A percentile compares a stretch with the other conserved stretches of the same genome.
These are phyloP conservation scores for Cladobotryum protrusum DNA, from an alignment of 2,329 filamentous ascomycete genomes.

Conservation along the genomic window DNA sequence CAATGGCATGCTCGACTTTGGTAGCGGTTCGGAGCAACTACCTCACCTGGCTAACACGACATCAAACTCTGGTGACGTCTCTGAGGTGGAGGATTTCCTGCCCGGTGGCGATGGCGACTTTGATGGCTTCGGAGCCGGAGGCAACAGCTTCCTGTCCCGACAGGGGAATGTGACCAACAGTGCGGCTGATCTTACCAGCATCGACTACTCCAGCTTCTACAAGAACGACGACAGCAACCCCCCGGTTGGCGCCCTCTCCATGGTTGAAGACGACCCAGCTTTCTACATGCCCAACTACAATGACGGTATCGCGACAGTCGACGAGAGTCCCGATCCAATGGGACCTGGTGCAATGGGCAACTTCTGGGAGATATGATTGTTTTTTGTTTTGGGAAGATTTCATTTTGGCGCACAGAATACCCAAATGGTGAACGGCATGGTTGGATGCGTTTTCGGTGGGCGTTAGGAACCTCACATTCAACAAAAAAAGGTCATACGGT, in stretches of 20 bases:
- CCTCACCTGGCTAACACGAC: slow-evolving; percentile 50
- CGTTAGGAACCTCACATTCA: slow-evolving; percentile 11
- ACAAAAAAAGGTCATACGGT: slow-evolving; percentile 7
- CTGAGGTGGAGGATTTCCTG: slow-evolving; percentile 57
- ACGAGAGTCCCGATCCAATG: slow-evolving; percentile 30
- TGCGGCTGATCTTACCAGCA: slow-evolving; percentile 39
- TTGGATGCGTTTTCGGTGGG: slow-evolving; percentile 9
- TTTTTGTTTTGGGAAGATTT: slow-evolving; percentile 11
- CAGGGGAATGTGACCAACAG: slow-evolving; percentile 37
- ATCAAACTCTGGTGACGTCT: slow-evolving; percentile 61
- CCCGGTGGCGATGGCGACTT: slow-evolving; percentile 43
- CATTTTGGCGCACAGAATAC: slow-evolving; percentile 27
- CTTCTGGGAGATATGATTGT: slow-evolving; percentile 31
- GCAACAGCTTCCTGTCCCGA: slow-evolving; percentile 37
- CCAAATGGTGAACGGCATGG: slow-evolving; percentile 17
- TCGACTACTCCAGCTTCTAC: slow-evolving; percentile 53
- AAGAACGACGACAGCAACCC: slow-evolving; percentile 38
- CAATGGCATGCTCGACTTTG: slow-evolving; percentile 46
- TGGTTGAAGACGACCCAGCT: slow-evolving; percentile 46
- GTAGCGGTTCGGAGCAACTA: slow-evolving; percentile 47
- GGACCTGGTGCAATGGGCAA: slow-evolving; percentile 25
- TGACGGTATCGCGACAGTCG: slow-evolving; percentile 30
- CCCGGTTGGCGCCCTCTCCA: slow-evolving; percentile 37
- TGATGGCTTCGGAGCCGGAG: slow-evolving; percentile 40
- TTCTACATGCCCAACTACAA: slow-evolving; percentile 46